These are phyloP conservation scores for Rhodosporidiobolus odoratus DNA, from an alignment of 768 basidiomycete genomes.

Conservation along the genomic window DNA sequence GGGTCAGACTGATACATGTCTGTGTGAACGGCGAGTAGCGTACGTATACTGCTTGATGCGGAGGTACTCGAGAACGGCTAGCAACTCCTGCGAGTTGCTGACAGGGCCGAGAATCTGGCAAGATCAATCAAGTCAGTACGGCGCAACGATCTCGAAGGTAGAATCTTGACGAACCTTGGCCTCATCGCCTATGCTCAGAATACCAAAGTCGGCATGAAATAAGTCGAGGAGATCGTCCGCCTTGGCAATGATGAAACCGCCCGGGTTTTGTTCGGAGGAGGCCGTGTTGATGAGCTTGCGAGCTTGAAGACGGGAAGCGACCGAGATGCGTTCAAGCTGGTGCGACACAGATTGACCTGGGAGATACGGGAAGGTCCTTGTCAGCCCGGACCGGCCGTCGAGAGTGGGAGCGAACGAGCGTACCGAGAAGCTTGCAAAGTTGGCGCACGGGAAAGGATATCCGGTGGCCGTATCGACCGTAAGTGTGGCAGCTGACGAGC, in stretches of 20 bases:
- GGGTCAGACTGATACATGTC: neutral
- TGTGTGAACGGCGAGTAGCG: constrained; percentile 35
- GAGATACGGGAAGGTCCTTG: no score
- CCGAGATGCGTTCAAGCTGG: constrained; percentile 72
- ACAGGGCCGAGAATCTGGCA: constrained; percentile 66
- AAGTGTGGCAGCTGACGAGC: constrained; percentile 46
- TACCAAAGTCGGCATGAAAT: constrained; percentile 71
- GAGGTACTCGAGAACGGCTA: constrained; percentile 74
- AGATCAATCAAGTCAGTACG: neutral
- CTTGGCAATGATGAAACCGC: constrained; percentile 52
- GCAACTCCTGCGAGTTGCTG: constrained; percentile 67
- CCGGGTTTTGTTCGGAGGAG: constrained; percentile 62
- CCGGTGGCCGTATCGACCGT: constrained; percentile 71
- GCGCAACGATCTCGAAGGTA: neutral
- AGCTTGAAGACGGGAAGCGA: constrained; percentile 67
- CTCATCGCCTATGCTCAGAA: constrained; percentile 55
- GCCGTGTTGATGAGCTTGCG: constrained; percentile 73
- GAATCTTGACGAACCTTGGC: constrained; percentile 53
- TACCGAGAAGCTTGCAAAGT: constrained; percentile 69
- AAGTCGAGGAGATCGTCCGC: constrained; percentile 69
- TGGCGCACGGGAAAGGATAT: constrained; percentile 79
- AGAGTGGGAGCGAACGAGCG: no score
- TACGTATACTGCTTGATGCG: constrained; percentile 66
- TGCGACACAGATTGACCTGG: constrained; percentile 73
- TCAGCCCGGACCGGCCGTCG: no score